Percentiles rank a stretch among this genome's conserved stretches.
phyloP scores from a whole-genome alignment of 768 basidiomycete genomes.

The Lactarius hatsudake region DNA sequence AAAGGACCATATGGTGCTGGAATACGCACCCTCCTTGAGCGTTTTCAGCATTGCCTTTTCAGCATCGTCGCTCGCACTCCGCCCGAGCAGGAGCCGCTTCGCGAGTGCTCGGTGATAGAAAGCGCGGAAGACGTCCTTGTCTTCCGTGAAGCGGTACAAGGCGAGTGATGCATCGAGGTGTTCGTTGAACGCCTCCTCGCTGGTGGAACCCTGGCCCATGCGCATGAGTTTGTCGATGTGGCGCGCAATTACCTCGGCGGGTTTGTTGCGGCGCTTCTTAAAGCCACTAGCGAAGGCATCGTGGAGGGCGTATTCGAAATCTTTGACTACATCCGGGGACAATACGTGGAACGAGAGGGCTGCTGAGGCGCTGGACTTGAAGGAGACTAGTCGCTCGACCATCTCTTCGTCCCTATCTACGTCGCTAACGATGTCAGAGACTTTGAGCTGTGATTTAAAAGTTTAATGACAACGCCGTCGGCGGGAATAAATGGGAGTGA shows the following conservation, averaged over 20 bases:
- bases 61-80: constrained; percentile 83
- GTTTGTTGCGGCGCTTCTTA: constrained; percentile 72
- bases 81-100: constrained; percentile 81
- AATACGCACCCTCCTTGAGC: constrained; percentile 63
- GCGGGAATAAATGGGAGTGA: neutral
- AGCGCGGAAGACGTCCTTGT: constrained; percentile 91
- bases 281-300: constrained; percentile 77
- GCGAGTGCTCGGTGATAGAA: constrained; percentile 88
- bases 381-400: constrained; percentile 67
- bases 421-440: constrained; percentile 66
- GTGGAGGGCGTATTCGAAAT: constrained; percentile 63
- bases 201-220: constrained; percentile 70
- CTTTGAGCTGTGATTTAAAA: constrained; percentile 43
- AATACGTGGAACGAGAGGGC: constrained; percentile 53
- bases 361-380: constrained; percentile 58
- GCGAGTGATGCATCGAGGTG: constrained; percentile 64
- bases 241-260: constrained; percentile 92
- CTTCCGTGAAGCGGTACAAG: constrained; percentile 84
- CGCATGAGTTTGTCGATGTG: constrained; percentile 86
- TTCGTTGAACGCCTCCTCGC: constrained; percentile 60
- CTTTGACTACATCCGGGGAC: constrained; percentile 35
- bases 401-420: constrained; percentile 64
- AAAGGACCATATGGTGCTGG: neutral
- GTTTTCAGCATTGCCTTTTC: constrained; percentile 83
- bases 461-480: neutral